Evolutionary conservation across 805 yeast genomes (phyloP), one percentile per base, ranked within the genome.

Genomic region (Candida loeiensis): DNA sequence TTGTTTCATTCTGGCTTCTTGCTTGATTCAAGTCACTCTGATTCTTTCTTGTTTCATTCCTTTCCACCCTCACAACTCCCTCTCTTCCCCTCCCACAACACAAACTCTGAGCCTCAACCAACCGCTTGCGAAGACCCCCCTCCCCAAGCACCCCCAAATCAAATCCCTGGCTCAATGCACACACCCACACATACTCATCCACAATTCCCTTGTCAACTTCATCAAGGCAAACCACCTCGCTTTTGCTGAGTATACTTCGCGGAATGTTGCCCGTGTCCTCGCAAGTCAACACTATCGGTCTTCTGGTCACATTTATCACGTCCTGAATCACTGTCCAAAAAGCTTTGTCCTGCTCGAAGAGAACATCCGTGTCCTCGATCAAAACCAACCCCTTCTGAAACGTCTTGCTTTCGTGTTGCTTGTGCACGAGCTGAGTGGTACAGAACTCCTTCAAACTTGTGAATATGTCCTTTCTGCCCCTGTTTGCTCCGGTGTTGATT

Each of bases 311-410:
- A 26, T 69, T 67, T 28, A 88, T 59, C 11, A 86, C 69, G 36
- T 77, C 81, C 34, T 74, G 76, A 2, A 88, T 70, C 2, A 82
- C 79, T 1, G 70, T 54, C 96, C 97, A 93, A 54, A 91, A 90
- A 2, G 79, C 79, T 41, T 75, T 77, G 51, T 93, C 98, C 22
- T 76, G 79, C 39, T 79, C 87, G 51, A 83, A 87, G 14, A 90
- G 57, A 8, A 86, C 67, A 55, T 91, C 96, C 29, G 85, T 90
- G 51, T 91, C 96, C 50, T 90, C 96, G 42, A 91, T 69, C 24
- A 93, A 59, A 3, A 93, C 80, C 4, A 88, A 64, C 6, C 91
- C 89, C 43, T 77, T 72, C 44, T 73, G 79, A 37, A 73, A 74
- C 6, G 35, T 40, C 29, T 46, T 43, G 12, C 43, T 45, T 16